phyloP scores from a whole-genome alignment of 805 yeast species.

The Saccharomyces paradoxus region DNA sequence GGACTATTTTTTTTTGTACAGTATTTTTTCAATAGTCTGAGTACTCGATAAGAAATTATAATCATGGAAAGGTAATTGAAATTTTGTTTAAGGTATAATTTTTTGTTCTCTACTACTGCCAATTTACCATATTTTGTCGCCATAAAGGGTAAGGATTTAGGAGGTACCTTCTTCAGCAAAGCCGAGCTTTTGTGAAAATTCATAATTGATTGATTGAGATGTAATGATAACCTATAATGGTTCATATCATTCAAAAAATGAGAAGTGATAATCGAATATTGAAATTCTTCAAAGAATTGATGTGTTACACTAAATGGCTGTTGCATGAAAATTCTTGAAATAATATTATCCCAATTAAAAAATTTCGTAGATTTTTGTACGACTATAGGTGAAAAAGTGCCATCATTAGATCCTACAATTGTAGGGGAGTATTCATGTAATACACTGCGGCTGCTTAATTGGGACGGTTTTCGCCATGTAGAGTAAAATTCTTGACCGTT shows the following conservation, averaged over 20 bases:
- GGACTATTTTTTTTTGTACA: background rate
- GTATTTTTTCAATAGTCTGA: constrained; percentile 1
- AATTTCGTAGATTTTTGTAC: background rate
- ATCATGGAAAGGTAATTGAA: constrained; percentile 5
- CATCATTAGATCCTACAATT: constrained; percentile 1
- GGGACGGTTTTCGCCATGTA: background rate
- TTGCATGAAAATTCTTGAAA: constrained; percentile 8
- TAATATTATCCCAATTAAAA: constrained; percentile 3
- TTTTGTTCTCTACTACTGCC: constrained; percentile 1
- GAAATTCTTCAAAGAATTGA: constrained; percentile 42
- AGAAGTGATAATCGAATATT: constrained; percentile 42
- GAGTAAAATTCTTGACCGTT: background rate
- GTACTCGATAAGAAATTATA: background rate
- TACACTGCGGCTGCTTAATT: background rate
- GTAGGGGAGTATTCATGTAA: constrained; percentile 25
- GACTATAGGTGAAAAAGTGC: background rate
- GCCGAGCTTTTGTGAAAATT: constrained; percentile 10
- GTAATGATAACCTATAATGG: constrained; percentile 20
- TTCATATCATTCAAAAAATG: constrained; percentile 37
- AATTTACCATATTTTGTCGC: constrained; percentile 21
- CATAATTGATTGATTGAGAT: constrained; percentile 15
- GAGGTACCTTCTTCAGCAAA: constrained; percentile 9
- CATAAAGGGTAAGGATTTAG: constrained; percentile 5
- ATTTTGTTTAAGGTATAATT: constrained; percentile 2
- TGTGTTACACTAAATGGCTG: constrained; percentile 7